Evolutionary conservation across 2,329 filamentous ascomycete species (phyloP).

Genomic region (Coniochaeta sp.): DNA sequence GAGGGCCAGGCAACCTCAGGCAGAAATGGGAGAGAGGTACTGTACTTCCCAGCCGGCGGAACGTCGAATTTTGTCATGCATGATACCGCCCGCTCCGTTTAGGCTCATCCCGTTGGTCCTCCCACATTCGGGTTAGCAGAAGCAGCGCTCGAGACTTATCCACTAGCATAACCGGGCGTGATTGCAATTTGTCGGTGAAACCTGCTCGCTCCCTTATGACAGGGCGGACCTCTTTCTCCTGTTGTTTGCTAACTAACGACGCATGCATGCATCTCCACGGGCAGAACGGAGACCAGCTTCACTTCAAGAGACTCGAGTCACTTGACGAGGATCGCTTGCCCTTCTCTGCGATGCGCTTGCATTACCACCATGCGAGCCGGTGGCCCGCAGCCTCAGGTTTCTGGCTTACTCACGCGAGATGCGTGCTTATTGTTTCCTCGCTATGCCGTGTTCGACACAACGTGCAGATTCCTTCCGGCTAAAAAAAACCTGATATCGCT

Average conservation of each 20-base stretch:
- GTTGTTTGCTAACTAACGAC: neutral
- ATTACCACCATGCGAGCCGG: no score
- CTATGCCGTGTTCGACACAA: neutral
- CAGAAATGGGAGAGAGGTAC: no score
- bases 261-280: neutral
- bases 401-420: neutral
- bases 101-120: slow-evolving; percentile 19
- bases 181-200: no score
- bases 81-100: slow-evolving; percentile 18
- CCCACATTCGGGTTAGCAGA: neutral
- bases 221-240: neutral
- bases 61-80: slow-evolving; percentile 6
- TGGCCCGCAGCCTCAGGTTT: neutral
- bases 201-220: no score
- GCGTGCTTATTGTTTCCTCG: neutral
- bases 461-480: neutral
- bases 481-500: neutral
- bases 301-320: no score
- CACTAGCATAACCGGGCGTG: neutral
- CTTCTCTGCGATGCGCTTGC: no score
- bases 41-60: neutral
- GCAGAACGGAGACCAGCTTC: no score
- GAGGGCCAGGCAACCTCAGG: no score
- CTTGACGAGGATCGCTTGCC: no score
- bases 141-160: neutral